Conservation (phyloP, 129 eudicot genomes). For the Silybum marianum region DNA sequence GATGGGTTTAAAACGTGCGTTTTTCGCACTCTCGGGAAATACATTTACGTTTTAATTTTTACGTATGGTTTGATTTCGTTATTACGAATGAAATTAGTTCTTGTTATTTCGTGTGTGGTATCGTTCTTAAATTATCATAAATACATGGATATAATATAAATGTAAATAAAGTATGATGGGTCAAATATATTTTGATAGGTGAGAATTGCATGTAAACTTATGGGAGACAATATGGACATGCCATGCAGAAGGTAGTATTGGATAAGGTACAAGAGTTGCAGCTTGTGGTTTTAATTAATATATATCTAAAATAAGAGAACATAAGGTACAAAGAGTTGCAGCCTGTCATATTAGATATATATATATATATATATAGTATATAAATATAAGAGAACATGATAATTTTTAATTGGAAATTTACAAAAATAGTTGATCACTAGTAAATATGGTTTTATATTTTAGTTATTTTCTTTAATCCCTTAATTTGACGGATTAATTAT, state of each 20-base stretch:
- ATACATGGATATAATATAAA: not conserved
- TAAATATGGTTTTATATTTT: too few species aligned
- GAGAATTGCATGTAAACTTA: conserved; percentile 24
- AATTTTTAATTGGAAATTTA: too few species aligned
- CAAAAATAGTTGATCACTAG: too few species aligned
- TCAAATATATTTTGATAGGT: conserved; percentile 15
- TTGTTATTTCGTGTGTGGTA: not conserved
- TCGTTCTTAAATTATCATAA: not conserved
- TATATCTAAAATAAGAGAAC: too few species aligned
- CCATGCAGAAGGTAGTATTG: conserved; percentile 21
- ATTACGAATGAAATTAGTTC: not conserved
- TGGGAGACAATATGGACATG: conserved; percentile 22
- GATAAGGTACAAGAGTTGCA: conserved; percentile 14
- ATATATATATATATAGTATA: too few species aligned
- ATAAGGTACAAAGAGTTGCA: not conserved
- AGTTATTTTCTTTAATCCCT: too few species aligned
- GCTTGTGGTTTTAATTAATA: too few species aligned
- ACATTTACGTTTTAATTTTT: not conserved
- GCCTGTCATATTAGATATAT: not conserved
- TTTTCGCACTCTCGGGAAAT: not conserved
- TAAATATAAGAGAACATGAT: too few species aligned
- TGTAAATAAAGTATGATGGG: not conserved
- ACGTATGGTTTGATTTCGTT: not conserved
- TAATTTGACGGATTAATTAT: too few species aligned
- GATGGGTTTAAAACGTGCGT: not conserved